phyloP scores from a whole-genome alignment of 371 early-diverging fungal genomes.

The Mucor sp. region DNA sequence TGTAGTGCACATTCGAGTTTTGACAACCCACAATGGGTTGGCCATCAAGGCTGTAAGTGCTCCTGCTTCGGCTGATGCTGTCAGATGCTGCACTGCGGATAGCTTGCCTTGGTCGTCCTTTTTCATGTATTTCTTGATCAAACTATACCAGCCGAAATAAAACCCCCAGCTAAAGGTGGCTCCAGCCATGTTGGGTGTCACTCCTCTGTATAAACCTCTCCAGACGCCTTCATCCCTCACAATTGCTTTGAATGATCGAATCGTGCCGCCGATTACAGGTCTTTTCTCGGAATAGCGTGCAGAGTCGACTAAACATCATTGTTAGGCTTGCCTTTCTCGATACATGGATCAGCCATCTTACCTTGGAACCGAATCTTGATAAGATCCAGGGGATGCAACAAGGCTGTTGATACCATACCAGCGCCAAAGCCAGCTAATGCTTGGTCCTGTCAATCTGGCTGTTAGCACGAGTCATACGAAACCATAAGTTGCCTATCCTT shows the following conservation, averaged over 20 bases:
- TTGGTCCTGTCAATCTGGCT: constrained; percentile 66
- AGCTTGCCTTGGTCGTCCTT: constrained; percentile 59
- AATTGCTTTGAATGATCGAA: constrained; percentile 64
- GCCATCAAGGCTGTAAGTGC: constrained; percentile 81
- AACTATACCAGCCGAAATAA: constrained; percentile 90
- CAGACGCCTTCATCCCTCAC: constrained; percentile 56
- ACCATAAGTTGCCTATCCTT: not conserved
- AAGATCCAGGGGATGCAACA: constrained; percentile 91
- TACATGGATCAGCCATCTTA: constrained; percentile 12
- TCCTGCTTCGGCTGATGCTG: constrained; percentile 82
- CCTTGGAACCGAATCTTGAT: constrained; percentile 93
- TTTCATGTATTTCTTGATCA: constrained; percentile 77
- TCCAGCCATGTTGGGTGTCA: constrained; percentile 90
- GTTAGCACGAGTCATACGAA: not conserved
- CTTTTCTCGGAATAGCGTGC: constrained; percentile 37
- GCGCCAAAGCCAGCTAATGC: constrained; percentile 89
- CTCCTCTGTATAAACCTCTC: constrained; percentile 87
- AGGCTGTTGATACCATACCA: constrained; percentile 79
- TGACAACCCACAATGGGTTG: constrained; percentile 95
- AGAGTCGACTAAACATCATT: constrained; percentile 49
- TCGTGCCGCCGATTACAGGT: constrained; percentile 68
- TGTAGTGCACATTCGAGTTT: constrained; percentile 91
- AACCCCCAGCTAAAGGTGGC: constrained; percentile 94
- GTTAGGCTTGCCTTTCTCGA: not conserved
- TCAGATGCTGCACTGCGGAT: constrained; percentile 76